A percentile compares a stretch with the other conserved stretches of the same genome.
Conservation (phyloP, 305 asterid species). For the Fraxinus baroniana region DNA sequence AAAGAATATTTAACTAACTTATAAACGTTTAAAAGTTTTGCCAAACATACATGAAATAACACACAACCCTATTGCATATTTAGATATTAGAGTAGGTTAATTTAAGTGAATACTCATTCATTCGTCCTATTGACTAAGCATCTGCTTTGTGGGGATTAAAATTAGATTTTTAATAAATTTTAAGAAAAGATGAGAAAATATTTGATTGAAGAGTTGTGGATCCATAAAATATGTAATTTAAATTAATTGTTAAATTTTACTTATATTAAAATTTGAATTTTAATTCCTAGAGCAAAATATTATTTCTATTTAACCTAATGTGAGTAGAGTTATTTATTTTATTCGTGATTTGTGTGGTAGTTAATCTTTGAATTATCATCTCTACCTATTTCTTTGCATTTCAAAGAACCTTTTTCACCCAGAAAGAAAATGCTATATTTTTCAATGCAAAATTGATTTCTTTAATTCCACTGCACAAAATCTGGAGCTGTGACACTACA, state of each 20-base stretch:
- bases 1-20: no score
- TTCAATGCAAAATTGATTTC: constrained; percentile 26
- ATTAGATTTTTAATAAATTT: no score
- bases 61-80: not conserved
- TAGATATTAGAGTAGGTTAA: no score
- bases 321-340: not conserved
- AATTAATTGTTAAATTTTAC: no score
- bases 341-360: not conserved
- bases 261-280: no score
- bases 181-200: no score
- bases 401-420: not conserved
- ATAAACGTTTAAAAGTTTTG: no score
- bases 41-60: not conserved
- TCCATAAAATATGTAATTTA: no score
- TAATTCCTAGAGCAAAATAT: not conserved
- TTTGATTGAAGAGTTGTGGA: no score
- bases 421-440: not conserved
- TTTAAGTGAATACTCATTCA: not conserved
- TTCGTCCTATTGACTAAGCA: not conserved
- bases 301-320: not conserved
- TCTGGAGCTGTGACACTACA: constrained; percentile 21
- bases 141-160: no score
- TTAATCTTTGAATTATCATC: not conserved
- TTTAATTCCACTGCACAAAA: constrained; percentile 17
- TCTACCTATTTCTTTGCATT: not conserved